Evolutionary conservation across 371 early-diverging fungal species (phyloP).

Genomic region (Phascolomyces articulosus): DNA sequence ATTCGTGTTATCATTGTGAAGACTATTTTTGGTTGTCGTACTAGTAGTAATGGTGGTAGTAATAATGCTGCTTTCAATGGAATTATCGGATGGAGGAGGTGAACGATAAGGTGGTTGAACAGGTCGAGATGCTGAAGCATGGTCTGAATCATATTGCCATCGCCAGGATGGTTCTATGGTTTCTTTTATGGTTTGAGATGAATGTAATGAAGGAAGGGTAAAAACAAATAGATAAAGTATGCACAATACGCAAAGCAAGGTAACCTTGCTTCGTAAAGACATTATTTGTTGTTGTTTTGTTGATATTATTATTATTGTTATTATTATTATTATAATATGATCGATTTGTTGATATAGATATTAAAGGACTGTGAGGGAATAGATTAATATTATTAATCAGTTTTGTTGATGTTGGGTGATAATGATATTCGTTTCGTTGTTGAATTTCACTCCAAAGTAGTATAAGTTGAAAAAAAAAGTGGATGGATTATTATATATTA

Average conservation of each 20-base stretch:
- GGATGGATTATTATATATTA: no score
- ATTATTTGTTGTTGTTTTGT: slow-evolving; percentile 3
- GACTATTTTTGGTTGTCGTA: background rate
- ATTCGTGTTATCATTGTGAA: background rate
- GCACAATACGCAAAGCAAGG: slow-evolving; percentile 21
- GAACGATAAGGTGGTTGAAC: slow-evolving; percentile 5
- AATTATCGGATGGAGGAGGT: slow-evolving; percentile 9
- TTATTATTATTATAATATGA: background rate
- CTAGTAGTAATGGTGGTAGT: background rate
- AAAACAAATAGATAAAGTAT: slow-evolving; percentile 19
- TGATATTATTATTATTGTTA: no score
- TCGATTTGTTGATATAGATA: no score
- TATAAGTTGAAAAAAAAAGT: no score
- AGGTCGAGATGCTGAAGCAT: slow-evolving; percentile 1
- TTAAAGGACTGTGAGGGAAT: no score
- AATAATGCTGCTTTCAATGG: slow-evolving; percentile 5
- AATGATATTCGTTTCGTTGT: no score
- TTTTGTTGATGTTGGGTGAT: no score
- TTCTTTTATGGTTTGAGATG: slow-evolving; percentile 11
- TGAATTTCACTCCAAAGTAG: no score
- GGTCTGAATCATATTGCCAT: slow-evolving; percentile 14
- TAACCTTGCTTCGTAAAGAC: slow-evolving; percentile 27
- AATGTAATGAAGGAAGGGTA: slow-evolving; percentile 13
- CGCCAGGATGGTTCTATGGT: slow-evolving; percentile 14
- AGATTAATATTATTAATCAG: no score